Base-by-base conservation (phyloP, 1,284 basidiomycete species). In the Wolfiporia cocos region DNA sequence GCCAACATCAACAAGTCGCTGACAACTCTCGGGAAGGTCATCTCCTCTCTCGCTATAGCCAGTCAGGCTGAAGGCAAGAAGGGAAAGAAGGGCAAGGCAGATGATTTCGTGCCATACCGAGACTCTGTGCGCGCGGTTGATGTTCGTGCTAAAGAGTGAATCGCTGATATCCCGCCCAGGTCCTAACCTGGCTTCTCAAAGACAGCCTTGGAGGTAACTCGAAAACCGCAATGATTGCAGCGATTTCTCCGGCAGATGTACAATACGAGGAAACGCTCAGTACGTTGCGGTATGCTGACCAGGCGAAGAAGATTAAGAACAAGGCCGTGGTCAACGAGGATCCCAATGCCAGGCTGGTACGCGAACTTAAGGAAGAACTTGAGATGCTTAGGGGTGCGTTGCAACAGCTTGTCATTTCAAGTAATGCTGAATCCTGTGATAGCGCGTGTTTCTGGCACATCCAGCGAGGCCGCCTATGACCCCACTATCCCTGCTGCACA, bases 281-380 rank as follows among this genome's bases (percentile, higher is more conserved):
- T 67, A 95, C 92, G 3, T 70, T 95, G 44, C 84, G 95, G 3
- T 99, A 99, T 65, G 96, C 95, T 51, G 94, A 98, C 70, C 92
- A 90, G 61, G 94, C 95, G 20, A 99, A 99, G 83, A 96, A 95
- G 81, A 99, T 99, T 71, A 96, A 95, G 82, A 99, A 98, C 67
- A 96, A 98, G 72, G 95, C 95, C 14, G 81, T 98, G 39, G 90
- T 99, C 54, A 99, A 99, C 65, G 95, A 99, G 67, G 95, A 99
- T 73, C 94, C 96, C 15, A 99, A 98, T 58, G 95, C 95, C 59
- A 97, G 92, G 70, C 83, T 98, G 43, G 94, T 98, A 42, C 87
- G 95, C 39, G 95, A 98, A 66, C 85, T 98, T 61, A 98, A 98
- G 66, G 95, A 98, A 68, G 96, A 99, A 66, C 72, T 99, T 35